Evolutionary conservation across 495 filamentous ascomycete species (phyloP).

Genomic region (Xylaria curta): DNA sequence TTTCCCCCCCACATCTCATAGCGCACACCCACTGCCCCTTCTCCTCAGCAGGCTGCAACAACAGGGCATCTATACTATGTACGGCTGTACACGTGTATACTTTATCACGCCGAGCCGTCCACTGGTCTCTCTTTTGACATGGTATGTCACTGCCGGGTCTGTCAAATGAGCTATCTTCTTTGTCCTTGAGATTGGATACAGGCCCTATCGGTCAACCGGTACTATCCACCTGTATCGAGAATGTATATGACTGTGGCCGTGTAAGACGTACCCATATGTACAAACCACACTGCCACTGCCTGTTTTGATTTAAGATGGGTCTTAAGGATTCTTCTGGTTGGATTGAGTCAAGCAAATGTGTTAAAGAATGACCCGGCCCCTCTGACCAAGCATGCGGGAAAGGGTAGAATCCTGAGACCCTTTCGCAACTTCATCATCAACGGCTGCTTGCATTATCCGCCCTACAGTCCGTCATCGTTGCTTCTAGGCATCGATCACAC

Average conservation of each 20-base stretch:
- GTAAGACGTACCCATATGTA: constrained; percentile 13
- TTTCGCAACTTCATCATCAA: constrained; percentile 20
- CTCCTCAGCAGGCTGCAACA: not conserved
- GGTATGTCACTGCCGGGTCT: constrained; percentile 1
- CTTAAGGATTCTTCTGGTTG: not conserved
- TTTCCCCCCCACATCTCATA: constrained; percentile 9
- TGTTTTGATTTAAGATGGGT: constrained; percentile 12
- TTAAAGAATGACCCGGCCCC: not conserved
- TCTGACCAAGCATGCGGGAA: constrained; percentile 3
- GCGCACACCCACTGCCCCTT: not conserved
- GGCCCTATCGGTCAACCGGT: not conserved
- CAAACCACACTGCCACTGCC: constrained; percentile 14
- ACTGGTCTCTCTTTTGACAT: not conserved
- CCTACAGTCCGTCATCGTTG: not conserved
- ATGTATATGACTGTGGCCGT: not conserved
- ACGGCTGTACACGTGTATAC: constrained; percentile 7
- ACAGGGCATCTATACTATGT: not conserved
- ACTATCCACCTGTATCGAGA: constrained; percentile 3
- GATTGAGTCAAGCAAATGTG: constrained; percentile 14
- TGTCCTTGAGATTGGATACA: not conserved
- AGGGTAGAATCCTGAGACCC: constrained; percentile 8
- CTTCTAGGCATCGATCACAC: not conserved
- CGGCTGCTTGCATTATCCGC: not conserved
- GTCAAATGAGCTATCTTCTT: constrained; percentile 5
- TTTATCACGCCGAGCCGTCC: not conserved